Percentiles rank a stretch among this genome's conserved stretches.
Evolutionary conservation across 768 basidiomycete genomes (phyloP).

Genomic region (Strobilomyces confusus): DNA sequence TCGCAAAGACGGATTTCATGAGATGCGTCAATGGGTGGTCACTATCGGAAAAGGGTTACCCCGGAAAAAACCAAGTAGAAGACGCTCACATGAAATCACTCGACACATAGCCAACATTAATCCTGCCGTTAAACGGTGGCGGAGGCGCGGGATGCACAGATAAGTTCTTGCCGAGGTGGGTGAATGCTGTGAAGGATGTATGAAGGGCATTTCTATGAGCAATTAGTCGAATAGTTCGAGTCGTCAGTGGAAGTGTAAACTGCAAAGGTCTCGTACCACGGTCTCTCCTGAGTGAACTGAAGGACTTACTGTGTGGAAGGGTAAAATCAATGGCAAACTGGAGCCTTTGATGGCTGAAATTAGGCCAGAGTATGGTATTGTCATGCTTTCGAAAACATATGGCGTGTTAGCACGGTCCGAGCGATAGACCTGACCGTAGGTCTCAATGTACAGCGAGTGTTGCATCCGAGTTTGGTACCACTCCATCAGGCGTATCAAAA

Average conservation of each 20-base stretch:
- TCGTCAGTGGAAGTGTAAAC: slow-evolving; percentile 44
- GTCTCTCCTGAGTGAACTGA: not conserved
- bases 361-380: slow-evolving; percentile 18
- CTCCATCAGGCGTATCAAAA: slow-evolving; percentile 43
- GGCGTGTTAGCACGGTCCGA: slow-evolving; percentile 12
- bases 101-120: slow-evolving; percentile 49
- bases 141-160: slow-evolving; percentile 39
- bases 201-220: slow-evolving; percentile 46
- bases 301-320: slow-evolving; percentile 44
- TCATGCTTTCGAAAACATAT: slow-evolving; percentile 5
- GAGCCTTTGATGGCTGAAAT: slow-evolving; percentile 26
- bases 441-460: slow-evolving; percentile 38
- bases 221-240: slow-evolving; percentile 41
- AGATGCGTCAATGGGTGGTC: slow-evolving; percentile 51
- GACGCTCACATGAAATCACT: slow-evolving; percentile 42
- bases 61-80: not conserved
- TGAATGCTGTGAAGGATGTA: slow-evolving; percentile 39
- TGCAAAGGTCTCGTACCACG: slow-evolving; percentile 14
- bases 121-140: slow-evolving; percentile 36
- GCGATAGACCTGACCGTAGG: slow-evolving; percentile 30
- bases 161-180: slow-evolving; percentile 26
- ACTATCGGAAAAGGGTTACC: slow-evolving; percentile 21
- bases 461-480: slow-evolving; percentile 41
- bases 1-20: slow-evolving; percentile 47
- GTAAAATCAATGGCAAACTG: slow-evolving; percentile 40